Percentiles rank a stretch among this genome's conserved stretches.
Conservation (phyloP, 768 basidiomycete genomes). For the Serendipita vermifera region DNA sequence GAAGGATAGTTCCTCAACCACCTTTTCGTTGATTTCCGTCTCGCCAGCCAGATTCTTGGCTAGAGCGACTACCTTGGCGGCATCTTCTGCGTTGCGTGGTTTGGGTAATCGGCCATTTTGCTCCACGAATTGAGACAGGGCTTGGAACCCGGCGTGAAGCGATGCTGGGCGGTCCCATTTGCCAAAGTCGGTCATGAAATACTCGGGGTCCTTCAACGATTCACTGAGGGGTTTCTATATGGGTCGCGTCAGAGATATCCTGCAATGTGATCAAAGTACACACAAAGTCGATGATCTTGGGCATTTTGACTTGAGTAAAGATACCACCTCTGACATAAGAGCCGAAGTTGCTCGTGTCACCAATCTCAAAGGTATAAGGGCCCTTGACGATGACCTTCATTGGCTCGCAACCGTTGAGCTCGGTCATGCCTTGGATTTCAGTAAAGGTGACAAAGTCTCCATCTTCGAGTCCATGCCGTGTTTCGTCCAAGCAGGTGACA, state of each 20-base stretch:
- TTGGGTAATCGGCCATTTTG: conserved; percentile 59
- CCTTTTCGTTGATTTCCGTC: conserved; percentile 54
- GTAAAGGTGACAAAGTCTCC: conserved; percentile 95
- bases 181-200: conserved; percentile 90
- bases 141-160: conserved; percentile 90
- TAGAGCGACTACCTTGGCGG: conserved; percentile 50
- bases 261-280: conserved; percentile 27
- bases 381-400: conserved; percentile 88
- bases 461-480: conserved; percentile 95
- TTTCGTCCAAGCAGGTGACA: conserved; percentile 93
- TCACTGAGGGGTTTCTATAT: conserved; percentile 84
- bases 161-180: conserved; percentile 89
- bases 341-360: conserved; percentile 68
- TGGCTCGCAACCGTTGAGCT: conserved; percentile 82
- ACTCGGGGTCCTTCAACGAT: conserved; percentile 67
- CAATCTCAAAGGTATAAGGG: conserved; percentile 94
- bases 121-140: conserved; percentile 63
- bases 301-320: conserved; percentile 99
- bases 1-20: conserved; percentile 73
- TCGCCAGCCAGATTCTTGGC: conserved; percentile 70
- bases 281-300: conserved; percentile 88
- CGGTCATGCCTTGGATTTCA: conserved; percentile 90
- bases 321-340: conserved; percentile 80
- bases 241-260: not conserved
- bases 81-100: conserved; percentile 74